Percentiles rank a stretch among this genome's conserved stretches.
phyloP scores from a whole-genome alignment of 2,329 filamentous ascomycete genomes.

The Macrophomina pseudophaseolina region DNA sequence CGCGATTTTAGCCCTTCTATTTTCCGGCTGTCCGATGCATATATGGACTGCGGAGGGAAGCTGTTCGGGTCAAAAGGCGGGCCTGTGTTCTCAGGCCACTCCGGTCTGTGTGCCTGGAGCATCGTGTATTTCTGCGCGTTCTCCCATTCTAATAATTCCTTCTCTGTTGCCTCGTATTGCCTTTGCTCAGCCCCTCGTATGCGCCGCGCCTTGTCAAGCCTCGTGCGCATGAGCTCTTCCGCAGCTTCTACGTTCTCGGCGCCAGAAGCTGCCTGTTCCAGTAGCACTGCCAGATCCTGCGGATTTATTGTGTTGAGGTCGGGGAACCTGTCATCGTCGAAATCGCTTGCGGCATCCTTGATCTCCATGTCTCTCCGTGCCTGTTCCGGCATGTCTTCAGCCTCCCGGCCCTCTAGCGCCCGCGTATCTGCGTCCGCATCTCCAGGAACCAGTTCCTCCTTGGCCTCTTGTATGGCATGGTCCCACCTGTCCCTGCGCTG shows the following conservation, averaged over 20 bases:
- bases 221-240: constrained; percentile 5
- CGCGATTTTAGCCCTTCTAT: constrained; percentile 37
- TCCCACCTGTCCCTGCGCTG: constrained; percentile 66
- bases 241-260: neutral
- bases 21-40: constrained; percentile 43
- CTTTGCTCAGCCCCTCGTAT: no score
- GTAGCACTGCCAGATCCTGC: neutral
- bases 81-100: constrained; percentile 44
- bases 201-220: neutral
- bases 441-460: constrained; percentile 49
- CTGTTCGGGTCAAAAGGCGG: constrained; percentile 35
- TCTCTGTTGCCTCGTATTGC: neutral
- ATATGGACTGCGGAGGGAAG: constrained; percentile 54
- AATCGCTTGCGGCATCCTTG: neutral
- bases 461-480: constrained; percentile 61
- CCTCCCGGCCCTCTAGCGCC: neutral
- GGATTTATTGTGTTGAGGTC: neutral
- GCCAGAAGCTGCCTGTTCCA: neutral
- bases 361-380: neutral
- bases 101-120: neutral
- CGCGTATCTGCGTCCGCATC: neutral
- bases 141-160: neutral
- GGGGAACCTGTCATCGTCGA: neutral
- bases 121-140: constrained; percentile 6
- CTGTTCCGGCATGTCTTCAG: neutral